Base-by-base conservation (phyloP, 805 yeast species). In the Hanseniaspora mollemarum region DNA sequence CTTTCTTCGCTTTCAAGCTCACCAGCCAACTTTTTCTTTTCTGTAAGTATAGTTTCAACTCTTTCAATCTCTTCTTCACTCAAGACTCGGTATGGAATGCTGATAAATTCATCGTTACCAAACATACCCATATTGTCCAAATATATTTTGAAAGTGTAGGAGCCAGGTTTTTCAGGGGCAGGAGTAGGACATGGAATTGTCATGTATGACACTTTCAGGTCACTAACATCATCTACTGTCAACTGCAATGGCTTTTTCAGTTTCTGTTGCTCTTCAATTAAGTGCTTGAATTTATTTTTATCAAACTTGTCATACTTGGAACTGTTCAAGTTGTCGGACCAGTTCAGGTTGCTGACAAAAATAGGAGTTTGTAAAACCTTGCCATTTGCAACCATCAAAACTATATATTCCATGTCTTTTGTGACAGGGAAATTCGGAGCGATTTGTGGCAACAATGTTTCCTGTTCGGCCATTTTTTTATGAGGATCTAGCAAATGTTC, bases 381-480 rank as follows among this genome's bases (percentile, higher is more conserved):
- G 54, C 77, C 78, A 65, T 90, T 97, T 49, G 76, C 69, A 29
- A 77, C 69, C 46, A 92, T 66, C 46, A 81, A 73, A 29, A 82
- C 88, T 42, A 76, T 70, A 88, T 95, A 90, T 26, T 69, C 64
- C 25, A 65, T 60, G 29, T 62, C 65, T 55, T 71, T 70, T 48
- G 65, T 62, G 16, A 68, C 70, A 22, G 98, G 96, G 72, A 80
- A 86, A 61, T 71, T 77, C 43, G 95, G 94, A 0, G 94, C 78
- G 54, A 71, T 72, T 2, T 85, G 73, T n/a, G 63, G 59, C 38
- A 87, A 85, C 50, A 87, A 66, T 36, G 58, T 53, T n/a, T 95
- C 92, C 58, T 82, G 85, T 33, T 71, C 73, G 55, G 82, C 80
- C 29, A 78, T 67, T 53, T 74, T 72, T 29, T 39, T 44, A 55